Evolutionary conservation across 2,329 filamentous ascomycete genomes (phyloP), one percentile per base, ranked within the genome.

Genomic region (Diplodia mutila): DNA sequence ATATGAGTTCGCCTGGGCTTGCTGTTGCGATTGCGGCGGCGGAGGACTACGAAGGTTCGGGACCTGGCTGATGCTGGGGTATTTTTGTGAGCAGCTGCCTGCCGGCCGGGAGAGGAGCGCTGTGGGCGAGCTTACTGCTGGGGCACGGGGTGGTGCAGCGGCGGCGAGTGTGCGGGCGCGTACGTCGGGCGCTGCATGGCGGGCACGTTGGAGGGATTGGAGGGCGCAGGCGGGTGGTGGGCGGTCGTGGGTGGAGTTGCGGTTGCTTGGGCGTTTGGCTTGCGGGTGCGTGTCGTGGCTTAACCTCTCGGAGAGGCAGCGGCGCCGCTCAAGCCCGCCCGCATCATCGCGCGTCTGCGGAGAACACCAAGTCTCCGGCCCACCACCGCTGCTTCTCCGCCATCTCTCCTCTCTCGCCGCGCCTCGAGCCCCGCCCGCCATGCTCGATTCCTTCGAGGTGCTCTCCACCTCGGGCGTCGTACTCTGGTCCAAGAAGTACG

Each of bases 361-460:
- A 48, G 63, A 65, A 48, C 29, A 32, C 27, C 57, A 48, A 32
- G 34, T 65, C 48, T 16, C 48, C 61, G 61, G 53, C 21, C 25
- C 49, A 32, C 51, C 64, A 39, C 61, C 61, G 61, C 64, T 37
- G 32, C 51, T 54, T 32, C 53, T 55, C 53, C 53, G 29, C 53
- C 53, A 39, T 34, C 69, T 64, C 66, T 14, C 39, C 63, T 5
- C 39, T 48, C 49, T 46, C 63, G 23, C 65, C 46, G 25, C 39
- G 72, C 72, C 68, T 14, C 49, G 14, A 7, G 12, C 73, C 70
- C 72, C 72, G 71, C 69, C 70, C 70, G 69, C 72, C 68, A 98
- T 98, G 94, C 83, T 99, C 81, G 95, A 99, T 83, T 91, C 92
- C 18, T 99, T 99, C 79, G 94, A 99, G 81, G 95, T 99, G 72